A percentile compares a stretch with the other conserved stretches of the same genome.
These are phyloP conservation scores for Neurospora sp. DNA, from an alignment of 495 filamentous ascomycete species.

Conservation along the genomic window DNA sequence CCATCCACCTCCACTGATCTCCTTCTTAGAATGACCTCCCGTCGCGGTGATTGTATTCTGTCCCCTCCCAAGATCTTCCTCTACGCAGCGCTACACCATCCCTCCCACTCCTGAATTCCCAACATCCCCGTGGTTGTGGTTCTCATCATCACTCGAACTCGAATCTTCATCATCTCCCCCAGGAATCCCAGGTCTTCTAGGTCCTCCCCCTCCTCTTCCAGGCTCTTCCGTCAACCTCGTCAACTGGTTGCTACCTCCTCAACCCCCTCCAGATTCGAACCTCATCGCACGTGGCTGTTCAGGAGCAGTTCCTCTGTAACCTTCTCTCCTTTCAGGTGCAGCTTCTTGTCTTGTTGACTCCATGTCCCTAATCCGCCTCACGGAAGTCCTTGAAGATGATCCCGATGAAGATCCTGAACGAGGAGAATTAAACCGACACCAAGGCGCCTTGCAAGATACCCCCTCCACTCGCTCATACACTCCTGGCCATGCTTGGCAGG, in stretches of 20 bases:
- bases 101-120: no score
- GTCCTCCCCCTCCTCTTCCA: background rate
- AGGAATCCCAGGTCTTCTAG: background rate
- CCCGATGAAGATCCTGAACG: background rate
- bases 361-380: no score
- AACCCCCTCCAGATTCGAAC: background rate
- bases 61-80: no score
- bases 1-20: no score
- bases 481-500: background rate
- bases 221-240: background rate
- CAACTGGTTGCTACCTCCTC: background rate
- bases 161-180: no score
- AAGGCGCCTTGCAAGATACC: background rate
- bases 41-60: no score
- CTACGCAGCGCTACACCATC: no score
- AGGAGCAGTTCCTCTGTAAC: background rate
- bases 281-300: no score
- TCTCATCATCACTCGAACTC: background rate
- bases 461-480: background rate
- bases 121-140: background rate
- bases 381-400: background rate
- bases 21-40: no score
- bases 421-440: background rate
- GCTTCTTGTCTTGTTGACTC: no score
- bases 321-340: background rate